These are phyloP conservation scores for Protomyces inouyei DNA, from an alignment of 1,139 yeast genomes.

Conservation along the genomic window DNA sequence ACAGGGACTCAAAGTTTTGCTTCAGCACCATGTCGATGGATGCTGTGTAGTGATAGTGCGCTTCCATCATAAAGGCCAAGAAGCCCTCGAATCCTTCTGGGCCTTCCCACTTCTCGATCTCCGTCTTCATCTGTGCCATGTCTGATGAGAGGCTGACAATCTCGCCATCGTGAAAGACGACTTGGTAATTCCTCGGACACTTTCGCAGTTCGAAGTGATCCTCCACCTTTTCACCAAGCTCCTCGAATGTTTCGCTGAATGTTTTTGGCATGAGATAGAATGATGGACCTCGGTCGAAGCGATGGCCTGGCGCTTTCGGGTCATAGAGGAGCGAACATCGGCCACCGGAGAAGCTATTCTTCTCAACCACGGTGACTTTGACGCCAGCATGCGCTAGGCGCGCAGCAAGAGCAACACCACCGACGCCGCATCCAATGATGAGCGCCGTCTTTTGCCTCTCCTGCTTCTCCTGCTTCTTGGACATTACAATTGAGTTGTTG, in stretches of 20 bases:
- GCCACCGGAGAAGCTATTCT: slow-evolving; percentile 25
- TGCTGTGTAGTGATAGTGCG: slow-evolving; percentile 26
- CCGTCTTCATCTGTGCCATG: slow-evolving; percentile 27
- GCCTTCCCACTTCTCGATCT: slow-evolving; percentile 27
- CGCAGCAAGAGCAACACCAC: slow-evolving; percentile 25
- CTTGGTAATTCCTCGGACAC: slow-evolving; percentile 23
- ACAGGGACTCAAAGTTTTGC: slow-evolving; percentile 23
- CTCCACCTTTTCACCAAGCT: slow-evolving; percentile 23
- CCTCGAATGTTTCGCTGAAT: slow-evolving; percentile 24
- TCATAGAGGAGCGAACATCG: slow-evolving; percentile 24
- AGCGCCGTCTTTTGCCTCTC: slow-evolving; percentile 15
- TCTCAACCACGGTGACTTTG: slow-evolving; percentile 26
- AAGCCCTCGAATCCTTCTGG: slow-evolving; percentile 22
- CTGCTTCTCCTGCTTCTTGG: neutral
- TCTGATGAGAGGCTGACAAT: slow-evolving; percentile 18
- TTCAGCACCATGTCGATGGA: slow-evolving; percentile 24
- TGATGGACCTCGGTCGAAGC: slow-evolving; percentile 27
- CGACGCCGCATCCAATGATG: slow-evolving; percentile 26
- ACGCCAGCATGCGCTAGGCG: slow-evolving; percentile 26
- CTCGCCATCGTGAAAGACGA: slow-evolving; percentile 27
- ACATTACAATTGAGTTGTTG: too few relatives aligned
- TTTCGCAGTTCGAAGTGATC: slow-evolving; percentile 15
- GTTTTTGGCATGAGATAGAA: slow-evolving; percentile 27
- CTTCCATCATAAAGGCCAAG: slow-evolving; percentile 25
- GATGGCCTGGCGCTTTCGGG: slow-evolving; percentile 13